Base-by-base conservation (phyloP, 129 eudicot genomes). In the carrot (Daucus carota) region DNA sequence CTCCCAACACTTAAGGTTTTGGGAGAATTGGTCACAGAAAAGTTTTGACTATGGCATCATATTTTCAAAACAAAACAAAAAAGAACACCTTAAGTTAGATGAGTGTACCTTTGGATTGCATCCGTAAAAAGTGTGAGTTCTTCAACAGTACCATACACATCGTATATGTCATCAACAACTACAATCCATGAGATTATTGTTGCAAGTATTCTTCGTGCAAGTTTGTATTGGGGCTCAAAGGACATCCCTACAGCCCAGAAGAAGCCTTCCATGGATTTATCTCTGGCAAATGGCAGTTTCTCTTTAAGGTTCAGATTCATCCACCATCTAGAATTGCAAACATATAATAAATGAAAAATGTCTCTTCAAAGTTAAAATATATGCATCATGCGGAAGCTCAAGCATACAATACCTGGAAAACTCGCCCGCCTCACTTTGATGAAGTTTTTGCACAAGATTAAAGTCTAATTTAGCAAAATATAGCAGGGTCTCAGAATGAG, bases 151-250 rank as follows among this genome's bases (percentile, higher is more conserved):
- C 74, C 74, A 70, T 70, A 70, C 2, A 70, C 50, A 24, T 70
- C 74, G n/a, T 70, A 70, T 5, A 41, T 70, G 74, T 70, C 74
- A 70, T 70, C 74, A 41, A 22, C 44, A 17, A 67, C 10, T 36
- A 36, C 40, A 36, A 36, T 36, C 40, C 2, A 5, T 5, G 10
- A 1, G 26, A 1, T 8, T 5, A 67, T 0, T 2, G 3, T 7
- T 26, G 69, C 13, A 5, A 17, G 9, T 17, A 67, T 4, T 17
- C 72, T 67, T 34, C 72, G 28, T 24, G 72, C 44, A 6, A 32
- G 22, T 8, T 4, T 4, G 26, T 33, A 67, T 33, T 67, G 28
- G 44, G 72, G 72, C 44, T 67, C 72, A 2, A 15, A 33, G 16
- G 20, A 6, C 24, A 17, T 32, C 42, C 44, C 72, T 17, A 34